Percentiles rank a stretch among this genome's conserved stretches.
Conservation (phyloP, 2,329 filamentous ascomycete species). For the Ceratocystiopsis sp. region DNA sequence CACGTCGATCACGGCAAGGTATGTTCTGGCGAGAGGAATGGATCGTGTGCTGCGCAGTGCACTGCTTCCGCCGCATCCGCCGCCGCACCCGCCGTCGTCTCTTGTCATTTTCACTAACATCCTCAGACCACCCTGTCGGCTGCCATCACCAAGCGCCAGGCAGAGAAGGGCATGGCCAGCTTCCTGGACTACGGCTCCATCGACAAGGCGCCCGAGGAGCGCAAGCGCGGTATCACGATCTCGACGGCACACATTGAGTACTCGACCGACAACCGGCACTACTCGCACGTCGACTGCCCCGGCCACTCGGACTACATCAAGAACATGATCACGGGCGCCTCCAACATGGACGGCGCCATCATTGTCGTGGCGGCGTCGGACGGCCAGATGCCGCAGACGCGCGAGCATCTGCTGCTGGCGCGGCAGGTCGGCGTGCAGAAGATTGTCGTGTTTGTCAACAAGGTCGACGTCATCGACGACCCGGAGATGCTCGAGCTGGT, state of each 20-base stretch:
- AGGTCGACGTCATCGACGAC: conserved; percentile 93
- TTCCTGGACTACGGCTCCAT: conserved; percentile 97
- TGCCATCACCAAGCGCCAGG: conserved; percentile 95
- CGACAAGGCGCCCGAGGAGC: conserved; percentile 97
- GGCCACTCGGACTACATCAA: conserved; percentile 99
- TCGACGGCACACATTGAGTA: conserved; percentile 98
- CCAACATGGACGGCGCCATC: conserved; percentile 98
- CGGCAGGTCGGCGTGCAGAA: conserved; percentile 96
- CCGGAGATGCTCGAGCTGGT: conserved; percentile 99
- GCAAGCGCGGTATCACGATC: conserved; percentile 99
- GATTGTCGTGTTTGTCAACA: conserved; percentile 99
- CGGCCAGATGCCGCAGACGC: conserved; percentile 98
- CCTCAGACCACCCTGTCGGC: conserved; percentile 78
- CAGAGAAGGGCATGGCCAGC: conserved; percentile 81
- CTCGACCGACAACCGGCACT: conserved; percentile 82
- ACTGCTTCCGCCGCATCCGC: too few species aligned
- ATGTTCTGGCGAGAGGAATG: conserved; percentile 12
- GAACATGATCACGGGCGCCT: conserved; percentile 99
- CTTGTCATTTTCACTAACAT: background rate
- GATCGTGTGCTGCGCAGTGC: too few species aligned
- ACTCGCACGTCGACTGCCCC: conserved; percentile 98
- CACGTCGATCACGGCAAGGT: conserved; percentile 99
- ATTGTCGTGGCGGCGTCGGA: conserved; percentile 97
- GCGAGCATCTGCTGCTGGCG: conserved; percentile 93
- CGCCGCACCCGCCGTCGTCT: background rate